Conservation (phyloP, 148 eudicot genomes). For the Rhododendron mucronatum region DNA sequence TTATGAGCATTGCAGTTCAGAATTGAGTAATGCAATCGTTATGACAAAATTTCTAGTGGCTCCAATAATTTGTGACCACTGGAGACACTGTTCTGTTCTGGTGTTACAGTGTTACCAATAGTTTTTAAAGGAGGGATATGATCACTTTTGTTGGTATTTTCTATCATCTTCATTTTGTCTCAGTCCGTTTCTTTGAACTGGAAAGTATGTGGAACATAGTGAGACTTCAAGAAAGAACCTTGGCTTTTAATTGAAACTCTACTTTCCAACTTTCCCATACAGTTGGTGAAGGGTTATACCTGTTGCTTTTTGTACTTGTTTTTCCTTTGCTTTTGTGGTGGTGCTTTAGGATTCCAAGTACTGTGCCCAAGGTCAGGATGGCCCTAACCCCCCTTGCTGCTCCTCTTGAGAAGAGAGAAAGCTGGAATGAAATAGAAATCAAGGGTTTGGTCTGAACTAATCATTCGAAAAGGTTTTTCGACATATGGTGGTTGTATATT, state of each 20-base stretch:
- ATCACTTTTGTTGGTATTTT: neutral
- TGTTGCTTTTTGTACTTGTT: neutral
- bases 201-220: neutral
- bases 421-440: neutral
- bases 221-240: neutral
- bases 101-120: neutral
- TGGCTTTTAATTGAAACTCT: neutral
- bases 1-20: neutral
- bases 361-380: neutral
- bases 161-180: neutral
- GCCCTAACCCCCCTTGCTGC: neutral
- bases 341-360: neutral
- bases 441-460: neutral
- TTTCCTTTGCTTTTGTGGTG: neutral
- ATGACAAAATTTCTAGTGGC: neutral
- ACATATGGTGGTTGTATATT: neutral
- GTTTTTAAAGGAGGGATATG: neutral
- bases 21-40: neutral
- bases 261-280: neutral
- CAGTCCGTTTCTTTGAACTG: neutral
- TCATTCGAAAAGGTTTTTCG: neutral
- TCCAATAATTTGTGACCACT: neutral
- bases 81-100: neutral
- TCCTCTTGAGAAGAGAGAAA: neutral
- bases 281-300: neutral